Conservation (phyloP, 2,329 filamentous ascomycete genomes). For the Neodidymelliopsis sp. region DNA sequence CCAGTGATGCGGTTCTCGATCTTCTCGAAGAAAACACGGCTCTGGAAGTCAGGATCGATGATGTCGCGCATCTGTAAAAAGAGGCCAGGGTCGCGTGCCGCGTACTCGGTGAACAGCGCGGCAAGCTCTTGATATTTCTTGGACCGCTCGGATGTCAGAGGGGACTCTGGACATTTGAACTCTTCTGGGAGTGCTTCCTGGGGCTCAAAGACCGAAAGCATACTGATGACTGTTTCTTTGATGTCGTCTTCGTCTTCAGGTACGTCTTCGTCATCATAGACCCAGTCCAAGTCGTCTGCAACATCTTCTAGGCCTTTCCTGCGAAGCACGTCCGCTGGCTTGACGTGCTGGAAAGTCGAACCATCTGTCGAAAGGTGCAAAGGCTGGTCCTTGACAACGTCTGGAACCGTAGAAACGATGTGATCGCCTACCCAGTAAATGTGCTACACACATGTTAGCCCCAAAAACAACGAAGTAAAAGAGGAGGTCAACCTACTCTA, state of each 20-base stretch:
- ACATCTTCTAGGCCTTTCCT: slow-evolving; percentile 36
- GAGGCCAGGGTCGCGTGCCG: slow-evolving; percentile 36
- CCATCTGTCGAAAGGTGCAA: slow-evolving; percentile 43
- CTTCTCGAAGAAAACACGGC: slow-evolving; percentile 47
- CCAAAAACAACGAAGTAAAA: too few relatives aligned
- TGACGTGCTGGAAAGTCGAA: slow-evolving; percentile 40
- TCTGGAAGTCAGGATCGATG: slow-evolving; percentile 43
- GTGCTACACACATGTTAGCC: slow-evolving; percentile 36
- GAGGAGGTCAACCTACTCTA: slow-evolving; percentile 35
- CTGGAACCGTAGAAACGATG: slow-evolving; percentile 35
- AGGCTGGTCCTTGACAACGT: slow-evolving; percentile 32
- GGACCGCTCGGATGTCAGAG: slow-evolving; percentile 35
- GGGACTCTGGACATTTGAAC: slow-evolving; percentile 38
- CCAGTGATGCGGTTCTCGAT: slow-evolving; percentile 39
- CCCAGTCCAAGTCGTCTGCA: slow-evolving; percentile 41
- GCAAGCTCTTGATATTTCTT: slow-evolving; percentile 44
- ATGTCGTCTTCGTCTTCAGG: slow-evolving; percentile 42
- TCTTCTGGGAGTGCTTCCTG: slow-evolving; percentile 44
- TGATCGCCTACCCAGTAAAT: slow-evolving; percentile 51
- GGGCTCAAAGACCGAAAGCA: slow-evolving; percentile 49
- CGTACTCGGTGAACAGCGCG: slow-evolving; percentile 39
- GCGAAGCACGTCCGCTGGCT: slow-evolving; percentile 41
- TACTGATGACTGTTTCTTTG: slow-evolving; percentile 40
- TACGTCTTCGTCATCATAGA: slow-evolving; percentile 36
- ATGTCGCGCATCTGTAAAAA: slow-evolving; percentile 37